phyloP scores from a whole-genome alignment of 116 monocot species.

The Papilionanthe hybrid region DNA sequence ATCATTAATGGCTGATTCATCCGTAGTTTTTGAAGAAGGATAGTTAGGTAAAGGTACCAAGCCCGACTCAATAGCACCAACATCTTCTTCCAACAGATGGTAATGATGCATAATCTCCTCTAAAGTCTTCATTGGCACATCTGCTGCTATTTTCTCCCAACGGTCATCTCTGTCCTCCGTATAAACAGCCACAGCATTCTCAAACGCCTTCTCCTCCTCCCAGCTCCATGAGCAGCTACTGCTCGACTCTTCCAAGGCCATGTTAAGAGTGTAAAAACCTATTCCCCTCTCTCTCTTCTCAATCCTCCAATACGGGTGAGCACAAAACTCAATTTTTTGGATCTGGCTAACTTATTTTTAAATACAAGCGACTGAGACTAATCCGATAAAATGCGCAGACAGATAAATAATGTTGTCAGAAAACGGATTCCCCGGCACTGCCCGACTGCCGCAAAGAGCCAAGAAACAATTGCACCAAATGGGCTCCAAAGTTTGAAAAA shows the following conservation, averaged over 20 bases:
- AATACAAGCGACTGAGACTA: not conserved
- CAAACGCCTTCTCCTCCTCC: slow-evolving; percentile 83
- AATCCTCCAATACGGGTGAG: not conserved
- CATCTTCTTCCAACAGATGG: slow-evolving; percentile 56
- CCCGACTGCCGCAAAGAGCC: not conserved
- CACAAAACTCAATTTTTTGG: not conserved
- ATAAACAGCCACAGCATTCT: slow-evolving; percentile 47
- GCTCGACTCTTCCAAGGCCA: slow-evolving; percentile 41
- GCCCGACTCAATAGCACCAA: slow-evolving; percentile 58
- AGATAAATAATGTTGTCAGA: not conserved
- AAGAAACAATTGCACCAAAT: not conserved
- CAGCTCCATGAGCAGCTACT: slow-evolving; percentile 55
- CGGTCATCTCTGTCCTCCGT: slow-evolving; percentile 19
- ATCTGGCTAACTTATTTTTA: not conserved
- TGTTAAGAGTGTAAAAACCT: slow-evolving; percentile 1
- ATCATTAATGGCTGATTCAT: slow-evolving; percentile 21
- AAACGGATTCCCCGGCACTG: not conserved
- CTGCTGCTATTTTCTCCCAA: slow-evolving; percentile 69
- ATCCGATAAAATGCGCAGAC: not conserved
- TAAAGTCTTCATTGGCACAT: slow-evolving; percentile 38
- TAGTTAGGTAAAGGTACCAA: slow-evolving; percentile 60
- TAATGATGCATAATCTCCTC: slow-evolving; percentile 72
- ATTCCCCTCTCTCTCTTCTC: not conserved
- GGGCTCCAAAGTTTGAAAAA: not conserved
- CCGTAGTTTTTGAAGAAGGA: slow-evolving; percentile 28